Evolutionary conservation across 2,329 filamentous ascomycete genomes (phyloP).

Genomic region (Arthrobotrys conoides): DNA sequence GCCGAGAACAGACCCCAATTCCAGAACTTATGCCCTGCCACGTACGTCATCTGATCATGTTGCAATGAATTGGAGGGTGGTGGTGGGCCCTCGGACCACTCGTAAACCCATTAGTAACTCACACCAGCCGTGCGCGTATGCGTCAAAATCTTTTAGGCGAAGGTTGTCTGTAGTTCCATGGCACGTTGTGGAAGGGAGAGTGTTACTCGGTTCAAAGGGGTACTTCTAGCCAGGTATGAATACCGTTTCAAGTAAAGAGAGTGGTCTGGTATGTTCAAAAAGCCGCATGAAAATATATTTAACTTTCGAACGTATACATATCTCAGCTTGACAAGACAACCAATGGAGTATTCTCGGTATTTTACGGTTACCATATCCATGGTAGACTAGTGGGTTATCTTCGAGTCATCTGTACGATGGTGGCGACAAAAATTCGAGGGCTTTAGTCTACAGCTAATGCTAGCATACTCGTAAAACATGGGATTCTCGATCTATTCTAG

Average conservation of each 20-base stretch:
- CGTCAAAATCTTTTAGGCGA: constrained; percentile 25
- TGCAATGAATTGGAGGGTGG: background rate
- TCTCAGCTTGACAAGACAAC: background rate
- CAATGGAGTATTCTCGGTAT: background rate
- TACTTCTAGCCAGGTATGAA: background rate
- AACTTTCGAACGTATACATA: no score
- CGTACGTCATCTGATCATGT: constrained; percentile 19
- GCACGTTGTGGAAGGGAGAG: background rate
- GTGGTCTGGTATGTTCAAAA: background rate
- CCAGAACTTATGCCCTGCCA: constrained; percentile 1
- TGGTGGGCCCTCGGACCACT: background rate
- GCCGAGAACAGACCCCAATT: constrained; percentile 10
- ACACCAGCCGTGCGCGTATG: constrained; percentile 25
- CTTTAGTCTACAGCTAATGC: background rate
- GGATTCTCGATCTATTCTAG: background rate
- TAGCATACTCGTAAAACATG: background rate
- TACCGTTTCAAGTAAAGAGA: background rate
- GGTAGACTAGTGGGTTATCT: background rate
- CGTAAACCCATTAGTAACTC: constrained; percentile 1
- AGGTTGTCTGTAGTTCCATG: constrained; percentile 21
- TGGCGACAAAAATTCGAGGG: background rate
- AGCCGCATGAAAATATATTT: background rate
- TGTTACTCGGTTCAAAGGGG: background rate
- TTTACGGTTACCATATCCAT: background rate
- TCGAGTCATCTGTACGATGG: background rate